These are phyloP conservation scores for Cornus controversa DNA, from an alignment of 148 eudicot species.

Conservation along the genomic window DNA sequence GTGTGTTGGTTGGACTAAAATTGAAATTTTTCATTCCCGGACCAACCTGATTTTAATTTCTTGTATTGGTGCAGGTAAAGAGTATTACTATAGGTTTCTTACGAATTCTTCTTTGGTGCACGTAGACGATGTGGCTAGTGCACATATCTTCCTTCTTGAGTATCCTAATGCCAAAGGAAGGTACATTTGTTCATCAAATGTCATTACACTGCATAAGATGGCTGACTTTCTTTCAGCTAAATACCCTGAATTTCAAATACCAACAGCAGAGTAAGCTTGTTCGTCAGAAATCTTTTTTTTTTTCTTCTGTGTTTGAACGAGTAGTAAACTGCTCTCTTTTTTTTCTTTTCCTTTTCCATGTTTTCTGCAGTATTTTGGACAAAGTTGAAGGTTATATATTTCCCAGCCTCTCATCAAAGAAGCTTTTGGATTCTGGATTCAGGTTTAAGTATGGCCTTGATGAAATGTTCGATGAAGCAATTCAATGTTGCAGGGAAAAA, in stretches of 20 bases:
- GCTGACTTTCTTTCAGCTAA: constrained; percentile 21
- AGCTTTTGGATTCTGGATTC: constrained; percentile 44
- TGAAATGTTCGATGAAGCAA: constrained; percentile 45
- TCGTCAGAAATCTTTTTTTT: not conserved
- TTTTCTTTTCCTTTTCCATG: not conserved
- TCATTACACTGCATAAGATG: constrained; percentile 22
- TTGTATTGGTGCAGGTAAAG: constrained; percentile 10
- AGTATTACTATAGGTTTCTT: constrained; percentile 10
- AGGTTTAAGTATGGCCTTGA: constrained; percentile 38
- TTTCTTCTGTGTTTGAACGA: not conserved
- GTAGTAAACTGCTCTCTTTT: no score
- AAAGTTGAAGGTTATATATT: not conserved
- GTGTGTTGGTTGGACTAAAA: no score
- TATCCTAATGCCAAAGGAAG: constrained; percentile 37
- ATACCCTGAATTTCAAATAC: constrained; percentile 38
- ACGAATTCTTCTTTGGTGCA: constrained; percentile 32
- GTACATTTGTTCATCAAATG: constrained; percentile 35
- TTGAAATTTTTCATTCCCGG: no score
- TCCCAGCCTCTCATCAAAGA: constrained; percentile 36
- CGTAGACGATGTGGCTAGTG: constrained; percentile 46
- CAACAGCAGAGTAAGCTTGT: constrained; percentile 24
- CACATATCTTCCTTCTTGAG: constrained; percentile 45
- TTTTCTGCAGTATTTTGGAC: constrained; percentile 7
- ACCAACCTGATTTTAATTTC: no score
- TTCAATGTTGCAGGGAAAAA: constrained; percentile 39